Base-by-base conservation (phyloP, 495 filamentous ascomycete species). In the Podospora anserina region DNA sequence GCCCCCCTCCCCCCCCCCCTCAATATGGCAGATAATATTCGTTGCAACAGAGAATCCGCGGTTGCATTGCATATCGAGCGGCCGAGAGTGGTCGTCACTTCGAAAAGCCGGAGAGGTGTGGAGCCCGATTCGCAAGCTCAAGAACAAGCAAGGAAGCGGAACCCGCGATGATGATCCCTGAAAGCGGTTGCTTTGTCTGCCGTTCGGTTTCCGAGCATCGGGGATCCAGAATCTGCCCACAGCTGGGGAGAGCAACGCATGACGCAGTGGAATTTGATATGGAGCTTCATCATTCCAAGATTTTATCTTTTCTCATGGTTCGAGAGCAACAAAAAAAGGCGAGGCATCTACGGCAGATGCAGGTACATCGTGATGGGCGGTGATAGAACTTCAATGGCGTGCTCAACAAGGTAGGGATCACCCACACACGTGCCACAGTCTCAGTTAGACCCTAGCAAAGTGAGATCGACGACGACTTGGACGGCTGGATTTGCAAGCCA, bases 11-110 rank as follows among this genome's bases (percentile, higher is more conserved):
- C 23, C 1, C 20, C 20, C 20, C 23, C 23, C 1, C 1, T 58
- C 20, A 58, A 58, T 58, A 58, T 58, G 55, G 55, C 55, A 58
- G n/a, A 26, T 23, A 57, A 57, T 58, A 58, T 58, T 58, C n/a
- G 39, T 49, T 49, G 39, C 39, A 20, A 7, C 55, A 58, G 55
- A 58, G 55, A 58, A 58, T 26, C 55, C 55, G 55, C 11, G 19
- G 55, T 58, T 58, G 55, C 55, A 58, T 19, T 58, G 55, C 55
- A 58, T 58, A 18, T 58, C 23, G 55, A 20, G 55, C 23, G 23
- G 55, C 19, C 55, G 23, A 58, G 55, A 19, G 11, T 49, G 23
- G 55, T 58, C 55, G 18, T 26, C n/a, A 56, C 5, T 18, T 20
- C 23, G 18, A 20, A 58, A 20, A 58, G 55, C 55, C 55, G 55